Base-by-base conservation (phyloP, 139 green algal genomes). In the Astrephomene gubernaculifera region DNA sequence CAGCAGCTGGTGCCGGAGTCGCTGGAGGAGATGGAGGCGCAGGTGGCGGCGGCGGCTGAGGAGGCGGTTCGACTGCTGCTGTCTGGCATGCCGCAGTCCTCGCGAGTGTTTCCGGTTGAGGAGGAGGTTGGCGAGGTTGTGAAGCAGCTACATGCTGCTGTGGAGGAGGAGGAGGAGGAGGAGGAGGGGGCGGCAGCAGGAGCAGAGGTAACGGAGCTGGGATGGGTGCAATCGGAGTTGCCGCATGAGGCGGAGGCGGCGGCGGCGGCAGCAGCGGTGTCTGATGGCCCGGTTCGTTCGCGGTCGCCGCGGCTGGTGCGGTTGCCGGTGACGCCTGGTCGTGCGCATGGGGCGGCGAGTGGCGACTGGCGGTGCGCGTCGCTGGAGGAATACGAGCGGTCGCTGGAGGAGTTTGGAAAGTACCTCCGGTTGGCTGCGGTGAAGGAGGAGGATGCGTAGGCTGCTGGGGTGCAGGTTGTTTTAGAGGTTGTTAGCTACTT, bases 331-430 rank as follows among this genome's bases (percentile, higher is more conserved):
- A 57, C 52, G 10, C 74, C 53, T 35, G 12, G 21, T 7, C 53
- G 35, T 36, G 10, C 33, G 33, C 27, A 25, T 25, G 74, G 35
- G 35, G 53, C 68, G 27, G 38, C 68, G 38, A n/a, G 61, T 38
- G 44, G 12, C 45, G 74, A 82, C 74, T 82, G 74, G 74, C 74
- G 52, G 7, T 53, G 36, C 25, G 54, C 71, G 22, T 36, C 54
- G 0, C 35, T 82, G 27, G 54, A 27, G 54, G 74, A 25, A 4
- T 82, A 57, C 54, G 74, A 82, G 52, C 12, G 2, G 27, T 82
- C 74, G 3, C 31, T 41, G 1, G 35, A 63, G 54, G n/a, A 82
- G 6, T 79, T 65, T 12, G 53, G n/a, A n/a, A n/a, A n/a, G n/a
- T n/a, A n/a, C n/a, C n/a, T n/a, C n/a, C n/a, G n/a, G n/a, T n/a